Conservation (phyloP, 352 stramenopile genomes). For the Albugo laibachii region DNA sequence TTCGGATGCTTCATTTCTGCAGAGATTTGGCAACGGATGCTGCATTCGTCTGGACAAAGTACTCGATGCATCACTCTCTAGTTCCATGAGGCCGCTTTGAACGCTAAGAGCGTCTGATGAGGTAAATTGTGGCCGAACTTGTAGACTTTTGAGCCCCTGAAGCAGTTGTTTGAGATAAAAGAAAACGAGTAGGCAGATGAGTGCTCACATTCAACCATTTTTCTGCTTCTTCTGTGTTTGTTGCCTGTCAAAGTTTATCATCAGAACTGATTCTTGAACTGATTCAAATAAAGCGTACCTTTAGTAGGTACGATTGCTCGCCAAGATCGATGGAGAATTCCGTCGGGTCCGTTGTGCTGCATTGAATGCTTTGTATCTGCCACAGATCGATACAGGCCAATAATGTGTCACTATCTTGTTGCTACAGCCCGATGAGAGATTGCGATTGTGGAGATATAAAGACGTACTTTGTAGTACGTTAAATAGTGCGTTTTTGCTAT, state of each 20-base stretch:
- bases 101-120: slow-evolving; percentile 68
- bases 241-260: slow-evolving; percentile 14
- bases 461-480: slow-evolving; percentile 93
- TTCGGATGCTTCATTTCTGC: slow-evolving; percentile 6
- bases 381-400: slow-evolving; percentile 77
- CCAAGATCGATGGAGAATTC: slow-evolving; percentile 76
- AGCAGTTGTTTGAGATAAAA: neutral
- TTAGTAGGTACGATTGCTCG: slow-evolving; percentile 73
- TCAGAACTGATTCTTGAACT: neutral
- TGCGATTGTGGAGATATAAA: neutral
- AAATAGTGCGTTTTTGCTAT: slow-evolving; percentile 95
- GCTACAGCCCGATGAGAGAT: slow-evolving; percentile 13
- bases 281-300: slow-evolving; percentile 9
- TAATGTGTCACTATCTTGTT: slow-evolving; percentile 67
- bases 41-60: slow-evolving; percentile 3
- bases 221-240: slow-evolving; percentile 39
- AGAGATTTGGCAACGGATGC: neutral
- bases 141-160: slow-evolving; percentile 42
- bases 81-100: slow-evolving; percentile 60
- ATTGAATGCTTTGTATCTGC: slow-evolving; percentile 63
- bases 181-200: neutral
- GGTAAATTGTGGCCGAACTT: slow-evolving; percentile 44
- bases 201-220: slow-evolving; percentile 27
- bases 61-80: slow-evolving; percentile 66
- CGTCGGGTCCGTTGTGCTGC: slow-evolving; percentile 28